These are phyloP conservation scores for Orbilia blumenaviensis DNA, from an alignment of 2,329 filamentous ascomycete species.

Conservation along the genomic window DNA sequence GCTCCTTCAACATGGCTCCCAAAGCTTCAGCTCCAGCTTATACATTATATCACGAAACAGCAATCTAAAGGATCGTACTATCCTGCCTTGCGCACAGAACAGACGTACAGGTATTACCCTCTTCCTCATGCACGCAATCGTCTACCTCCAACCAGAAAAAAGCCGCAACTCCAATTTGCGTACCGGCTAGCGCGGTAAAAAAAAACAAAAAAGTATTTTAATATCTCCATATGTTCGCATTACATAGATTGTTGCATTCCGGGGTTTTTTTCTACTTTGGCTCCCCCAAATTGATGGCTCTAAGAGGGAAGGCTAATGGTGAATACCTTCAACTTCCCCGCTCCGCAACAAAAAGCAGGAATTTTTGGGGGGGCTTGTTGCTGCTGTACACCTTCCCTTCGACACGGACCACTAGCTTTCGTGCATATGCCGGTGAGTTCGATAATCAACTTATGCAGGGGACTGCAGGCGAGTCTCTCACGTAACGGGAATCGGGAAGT, in stretches of 20 bases:
- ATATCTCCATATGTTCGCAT: not conserved
- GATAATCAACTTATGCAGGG: conserved; percentile 33
- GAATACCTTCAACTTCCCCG: not conserved
- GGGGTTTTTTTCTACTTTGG: conserved; percentile 18
- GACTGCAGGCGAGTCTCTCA: conserved; percentile 31
- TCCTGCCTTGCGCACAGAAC: conserved; percentile 27
- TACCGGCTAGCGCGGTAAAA: conserved; percentile 50
- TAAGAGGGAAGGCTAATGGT: not conserved
- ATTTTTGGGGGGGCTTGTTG: conserved; percentile 1
- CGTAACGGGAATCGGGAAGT: conserved; percentile 24
- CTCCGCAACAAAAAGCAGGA: conserved; percentile 3
- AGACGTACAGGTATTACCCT: conserved; percentile 43
- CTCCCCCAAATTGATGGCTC: not conserved
- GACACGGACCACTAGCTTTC: conserved; percentile 31
- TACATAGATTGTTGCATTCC: conserved; percentile 14
- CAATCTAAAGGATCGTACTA: not conserved
- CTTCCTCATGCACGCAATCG: conserved; percentile 28
- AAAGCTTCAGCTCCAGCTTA: not conserved
- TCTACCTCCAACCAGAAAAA: conserved; percentile 51
- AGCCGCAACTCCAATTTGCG: conserved; percentile 31
- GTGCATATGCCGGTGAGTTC: conserved; percentile 24
- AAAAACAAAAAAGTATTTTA: not conserved
- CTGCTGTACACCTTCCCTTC: not conserved
- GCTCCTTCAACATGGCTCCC: not conserved
- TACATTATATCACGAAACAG: conserved; percentile 19